phyloP scores from a whole-genome alignment of 2,329 filamentous ascomycete genomes.

The Sarocladium strictum region DNA sequence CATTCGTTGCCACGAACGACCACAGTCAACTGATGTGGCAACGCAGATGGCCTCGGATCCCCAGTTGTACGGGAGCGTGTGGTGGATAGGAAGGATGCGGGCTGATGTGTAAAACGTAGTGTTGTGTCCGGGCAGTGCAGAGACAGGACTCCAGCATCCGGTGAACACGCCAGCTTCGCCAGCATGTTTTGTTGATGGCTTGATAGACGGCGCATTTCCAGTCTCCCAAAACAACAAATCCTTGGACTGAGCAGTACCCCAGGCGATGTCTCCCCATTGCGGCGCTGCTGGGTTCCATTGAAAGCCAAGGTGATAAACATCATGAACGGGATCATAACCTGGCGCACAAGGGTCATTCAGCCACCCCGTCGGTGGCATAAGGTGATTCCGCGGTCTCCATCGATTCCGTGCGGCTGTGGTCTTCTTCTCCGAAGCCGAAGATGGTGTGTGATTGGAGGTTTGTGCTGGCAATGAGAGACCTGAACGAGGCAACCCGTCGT shows the following conservation, averaged over 20 bases:
- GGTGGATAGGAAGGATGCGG: background rate
- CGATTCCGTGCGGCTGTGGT: background rate
- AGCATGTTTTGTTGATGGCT: background rate
- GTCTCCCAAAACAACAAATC: background rate
- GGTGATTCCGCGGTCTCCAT: slow-evolving; percentile 12
- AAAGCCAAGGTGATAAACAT: background rate
- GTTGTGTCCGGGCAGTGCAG: background rate
- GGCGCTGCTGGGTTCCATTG: background rate
- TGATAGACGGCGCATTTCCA: background rate
- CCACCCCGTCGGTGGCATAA: slow-evolving; percentile 21
- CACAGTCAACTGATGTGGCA: background rate
- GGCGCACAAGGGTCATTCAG: slow-evolving; percentile 42
- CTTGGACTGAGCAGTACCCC: background rate
- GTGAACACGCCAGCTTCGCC: background rate
- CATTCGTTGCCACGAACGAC: background rate
- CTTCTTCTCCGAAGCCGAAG: background rate
- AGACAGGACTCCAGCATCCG: background rate
- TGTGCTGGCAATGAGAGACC: background rate
- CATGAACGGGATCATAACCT: slow-evolving; percentile 38
- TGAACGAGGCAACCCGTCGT: background rate
- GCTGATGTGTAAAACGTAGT: background rate
- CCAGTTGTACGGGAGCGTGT: slow-evolving; percentile 1
- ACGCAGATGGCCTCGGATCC: background rate
- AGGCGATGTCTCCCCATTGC: background rate
- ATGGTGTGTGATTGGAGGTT: background rate